phyloP scores from a whole-genome alignment of 106 monocot genomes.

The Phalaenopsis aphrodite region DNA sequence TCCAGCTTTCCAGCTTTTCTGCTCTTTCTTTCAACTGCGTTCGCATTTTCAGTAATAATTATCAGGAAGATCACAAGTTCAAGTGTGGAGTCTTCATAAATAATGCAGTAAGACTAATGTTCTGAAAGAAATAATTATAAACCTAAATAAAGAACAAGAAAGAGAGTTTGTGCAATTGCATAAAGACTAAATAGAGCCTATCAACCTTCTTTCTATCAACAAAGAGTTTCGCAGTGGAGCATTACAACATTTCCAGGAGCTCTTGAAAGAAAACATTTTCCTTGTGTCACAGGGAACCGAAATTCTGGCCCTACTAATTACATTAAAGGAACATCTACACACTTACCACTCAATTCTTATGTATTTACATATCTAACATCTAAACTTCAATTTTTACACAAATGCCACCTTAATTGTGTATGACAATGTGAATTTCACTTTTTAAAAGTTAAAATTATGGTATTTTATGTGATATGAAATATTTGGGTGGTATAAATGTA shows the following conservation, averaged over 20 bases:
- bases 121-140: not conserved
- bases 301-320: not conserved
- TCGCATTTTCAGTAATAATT: not conserved
- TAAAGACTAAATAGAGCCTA: not conserved
- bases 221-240: not conserved
- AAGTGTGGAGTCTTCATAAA: not conserved
- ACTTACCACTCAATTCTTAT: no score
- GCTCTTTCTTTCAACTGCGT: slow-evolving; percentile 19
- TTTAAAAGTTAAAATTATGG: no score
- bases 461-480: no score
- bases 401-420: no score
- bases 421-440: no score
- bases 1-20: slow-evolving; percentile 17
- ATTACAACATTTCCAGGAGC: not conserved
- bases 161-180: not conserved
- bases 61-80: not conserved
- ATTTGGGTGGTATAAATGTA: no score
- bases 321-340: not conserved
- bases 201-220: not conserved
- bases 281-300: not conserved
- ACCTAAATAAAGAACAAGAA: not conserved
- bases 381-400: no score
- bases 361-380: no score
- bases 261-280: not conserved
- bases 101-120: not conserved